phyloP scores from a whole-genome alignment of 1,284 basidiomycete genomes.

The Bjerkandera adusta region DNA sequence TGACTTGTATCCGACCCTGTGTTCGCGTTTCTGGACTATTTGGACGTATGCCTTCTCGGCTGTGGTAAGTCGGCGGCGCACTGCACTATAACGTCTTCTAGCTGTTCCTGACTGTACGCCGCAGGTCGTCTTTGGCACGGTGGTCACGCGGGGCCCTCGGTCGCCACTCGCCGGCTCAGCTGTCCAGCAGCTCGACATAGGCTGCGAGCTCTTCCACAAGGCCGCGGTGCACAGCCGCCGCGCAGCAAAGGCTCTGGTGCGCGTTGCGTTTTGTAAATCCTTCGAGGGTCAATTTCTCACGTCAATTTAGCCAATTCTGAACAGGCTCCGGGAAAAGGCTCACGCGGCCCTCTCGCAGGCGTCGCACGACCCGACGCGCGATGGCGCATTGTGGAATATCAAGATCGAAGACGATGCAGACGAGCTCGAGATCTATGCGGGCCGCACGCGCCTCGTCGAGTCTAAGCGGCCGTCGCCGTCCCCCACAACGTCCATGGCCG shows the following conservation, averaged over 20 bases:
- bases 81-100: not conserved
- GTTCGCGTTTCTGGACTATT: conserved; percentile 35
- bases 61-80: conserved; percentile 27
- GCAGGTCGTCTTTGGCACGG: conserved; percentile 29
- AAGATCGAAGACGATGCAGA: conserved; percentile 48
- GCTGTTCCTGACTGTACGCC: not conserved
- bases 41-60: conserved; percentile 40
- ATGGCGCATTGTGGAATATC: conserved; percentile 25
- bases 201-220: conserved; percentile 28
- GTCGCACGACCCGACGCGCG: conserved; percentile 18
- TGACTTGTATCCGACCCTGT: conserved; percentile 24
- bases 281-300: conserved; percentile 6
- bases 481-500: conserved; percentile 6
- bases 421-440: conserved; percentile 67
- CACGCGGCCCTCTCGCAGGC: conserved; percentile 23
- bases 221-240: conserved; percentile 30
- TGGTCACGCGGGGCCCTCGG: conserved; percentile 28
- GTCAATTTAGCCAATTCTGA: conserved; percentile 24
- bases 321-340: conserved; percentile 28
- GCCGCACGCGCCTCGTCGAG: conserved; percentile 33
- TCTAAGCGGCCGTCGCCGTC: conserved; percentile 35
- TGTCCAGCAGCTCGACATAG: conserved; percentile 27
- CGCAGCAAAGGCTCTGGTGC: conserved; percentile 30
- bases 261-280: conserved; percentile 13
- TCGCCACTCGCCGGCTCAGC: conserved; percentile 28